These are phyloP conservation scores for Candida nanaspora DNA, from an alignment of 805 yeast species.

Conservation along the genomic window DNA sequence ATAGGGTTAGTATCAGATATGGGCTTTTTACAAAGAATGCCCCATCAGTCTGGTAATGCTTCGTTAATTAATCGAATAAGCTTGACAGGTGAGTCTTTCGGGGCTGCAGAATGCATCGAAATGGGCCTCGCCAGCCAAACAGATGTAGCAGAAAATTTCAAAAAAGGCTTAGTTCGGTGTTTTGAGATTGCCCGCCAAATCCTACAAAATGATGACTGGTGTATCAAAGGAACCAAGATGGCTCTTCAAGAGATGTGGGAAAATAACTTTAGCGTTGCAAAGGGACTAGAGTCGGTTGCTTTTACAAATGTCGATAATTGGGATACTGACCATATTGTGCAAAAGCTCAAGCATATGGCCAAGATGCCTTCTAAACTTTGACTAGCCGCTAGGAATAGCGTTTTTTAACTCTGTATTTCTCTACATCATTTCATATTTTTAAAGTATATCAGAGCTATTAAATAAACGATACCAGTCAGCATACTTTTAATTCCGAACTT, in stretches of 20 bases:
- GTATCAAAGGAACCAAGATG: constrained; percentile 57
- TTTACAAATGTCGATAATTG: constrained; percentile 3
- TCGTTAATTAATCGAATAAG: constrained; percentile 56
- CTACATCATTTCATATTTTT: no score
- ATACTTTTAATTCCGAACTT: no score
- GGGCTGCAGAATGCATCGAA: constrained; percentile 44
- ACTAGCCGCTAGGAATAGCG: no score
- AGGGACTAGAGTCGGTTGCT: constrained; percentile 48
- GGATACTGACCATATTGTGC: background rate
- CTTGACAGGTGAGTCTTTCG: constrained; percentile 52
- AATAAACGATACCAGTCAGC: no score
- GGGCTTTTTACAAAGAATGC: constrained; percentile 67
- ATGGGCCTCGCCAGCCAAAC: constrained; percentile 45
- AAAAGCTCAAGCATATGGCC: background rate
- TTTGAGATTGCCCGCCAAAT: constrained; percentile 41
- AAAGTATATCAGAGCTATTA: no score
- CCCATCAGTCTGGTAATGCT: constrained; percentile 42
- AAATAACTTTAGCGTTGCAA: constrained; percentile 21
- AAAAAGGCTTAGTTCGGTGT: constrained; percentile 44
- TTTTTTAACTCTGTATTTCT: no score
- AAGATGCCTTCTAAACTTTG: background rate
- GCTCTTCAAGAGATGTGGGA: constrained; percentile 39
- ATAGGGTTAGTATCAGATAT: constrained; percentile 76
- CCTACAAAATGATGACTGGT: constrained; percentile 44
- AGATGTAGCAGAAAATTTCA: constrained; percentile 36